phyloP scores from a whole-genome alignment of 305 asterid species.

The Solanum hybrid region DNA sequence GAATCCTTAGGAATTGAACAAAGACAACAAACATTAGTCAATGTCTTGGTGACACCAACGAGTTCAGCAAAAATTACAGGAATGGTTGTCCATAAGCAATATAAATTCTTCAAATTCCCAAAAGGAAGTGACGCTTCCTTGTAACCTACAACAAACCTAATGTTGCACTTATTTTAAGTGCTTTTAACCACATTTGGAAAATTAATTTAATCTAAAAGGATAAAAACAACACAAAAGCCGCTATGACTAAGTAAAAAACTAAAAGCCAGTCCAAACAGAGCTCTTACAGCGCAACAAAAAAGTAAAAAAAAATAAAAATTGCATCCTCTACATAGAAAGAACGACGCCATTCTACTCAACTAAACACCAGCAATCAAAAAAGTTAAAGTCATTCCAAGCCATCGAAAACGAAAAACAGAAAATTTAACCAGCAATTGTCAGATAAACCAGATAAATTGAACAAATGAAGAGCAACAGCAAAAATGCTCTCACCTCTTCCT shows the following conservation, averaged over 20 bases:
- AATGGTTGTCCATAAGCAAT: not conserved
- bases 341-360: not conserved
- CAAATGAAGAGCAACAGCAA: not conserved
- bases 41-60: not conserved
- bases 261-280: not conserved
- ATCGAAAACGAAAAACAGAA: not conserved
- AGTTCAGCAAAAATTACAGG: not conserved
- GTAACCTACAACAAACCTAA: not conserved
- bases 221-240: not conserved
- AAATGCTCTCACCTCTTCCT: constrained; percentile 56
- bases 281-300: not conserved
- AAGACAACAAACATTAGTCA: not conserved
- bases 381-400: not conserved
- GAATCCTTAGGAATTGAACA: not conserved
- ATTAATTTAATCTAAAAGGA: not conserved
- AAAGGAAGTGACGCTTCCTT: not conserved
- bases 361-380: not conserved
- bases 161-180: not conserved
- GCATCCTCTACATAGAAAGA: not conserved
- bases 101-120: not conserved
- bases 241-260: not conserved
- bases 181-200: not conserved
- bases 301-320: not conserved
- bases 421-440: not conserved
- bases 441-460: not conserved